Conservation (phyloP, 441 rosid species). For the Bocquillonia castaneifolia region DNA sequence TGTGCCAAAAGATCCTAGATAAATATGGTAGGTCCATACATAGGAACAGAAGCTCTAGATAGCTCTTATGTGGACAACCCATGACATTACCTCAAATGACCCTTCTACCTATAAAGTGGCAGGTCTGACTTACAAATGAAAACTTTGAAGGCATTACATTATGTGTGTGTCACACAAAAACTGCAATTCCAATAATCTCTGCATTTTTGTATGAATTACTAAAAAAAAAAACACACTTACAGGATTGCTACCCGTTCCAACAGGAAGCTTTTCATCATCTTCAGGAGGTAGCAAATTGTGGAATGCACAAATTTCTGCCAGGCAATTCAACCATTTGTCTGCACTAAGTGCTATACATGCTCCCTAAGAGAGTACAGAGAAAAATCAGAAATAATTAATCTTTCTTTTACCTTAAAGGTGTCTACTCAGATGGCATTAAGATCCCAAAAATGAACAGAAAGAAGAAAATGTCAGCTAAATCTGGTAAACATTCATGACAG, state of each 20-base stretch:
- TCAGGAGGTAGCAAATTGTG: conserved; percentile 58
- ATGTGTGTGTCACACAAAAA: no score
- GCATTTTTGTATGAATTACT: no score
- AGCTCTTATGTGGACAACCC: background rate
- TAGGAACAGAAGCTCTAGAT: background rate
- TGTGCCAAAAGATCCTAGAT: background rate
- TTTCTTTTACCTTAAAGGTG: background rate
- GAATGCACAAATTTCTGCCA: conserved; percentile 62
- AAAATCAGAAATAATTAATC: background rate
- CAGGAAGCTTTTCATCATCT: conserved; percentile 83
- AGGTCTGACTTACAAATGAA: conserved; percentile 6
- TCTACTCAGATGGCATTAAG: background rate
- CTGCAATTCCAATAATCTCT: no score
- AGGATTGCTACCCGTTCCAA: conserved; percentile 96
- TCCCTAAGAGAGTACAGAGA: conserved; percentile 48
- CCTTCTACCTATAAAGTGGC: background rate
- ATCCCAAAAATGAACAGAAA: background rate
- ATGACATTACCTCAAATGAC: background rate
- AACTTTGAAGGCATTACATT: background rate
- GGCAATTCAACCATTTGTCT: conserved; percentile 79
- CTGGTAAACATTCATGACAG: no score
- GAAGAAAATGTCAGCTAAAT: background rate
- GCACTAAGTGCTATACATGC: conserved; percentile 85
- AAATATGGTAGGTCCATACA: background rate
- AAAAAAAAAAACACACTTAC: conserved; percentile 54